Percentiles rank a stretch among this genome's conserved stretches.
Evolutionary conservation across 2,329 filamentous ascomycete genomes (phyloP).

Genomic region (Colletotrichum sidae): DNA sequence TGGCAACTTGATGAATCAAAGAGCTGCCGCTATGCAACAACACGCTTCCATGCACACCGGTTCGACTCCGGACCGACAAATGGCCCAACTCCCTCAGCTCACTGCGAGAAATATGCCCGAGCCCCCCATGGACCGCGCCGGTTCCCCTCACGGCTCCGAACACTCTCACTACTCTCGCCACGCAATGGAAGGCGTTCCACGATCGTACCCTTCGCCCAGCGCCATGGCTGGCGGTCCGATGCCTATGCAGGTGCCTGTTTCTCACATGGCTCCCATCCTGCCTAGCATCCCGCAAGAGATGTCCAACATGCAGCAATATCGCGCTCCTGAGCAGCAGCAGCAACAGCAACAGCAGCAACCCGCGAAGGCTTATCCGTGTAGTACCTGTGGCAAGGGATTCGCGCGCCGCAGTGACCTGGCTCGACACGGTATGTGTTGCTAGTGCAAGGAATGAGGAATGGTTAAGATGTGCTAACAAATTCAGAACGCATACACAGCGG

Average conservation of each 20-base stretch:
- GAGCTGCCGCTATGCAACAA: constrained; percentile 49
- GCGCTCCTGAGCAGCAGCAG: constrained; percentile 36
- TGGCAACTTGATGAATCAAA: constrained; percentile 64
- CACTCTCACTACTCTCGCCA: constrained; percentile 66
- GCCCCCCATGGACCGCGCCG: constrained; percentile 62
- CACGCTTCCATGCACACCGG: constrained; percentile 41
- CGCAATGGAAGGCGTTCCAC: constrained; percentile 56
- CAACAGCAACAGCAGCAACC: constrained; percentile 36
- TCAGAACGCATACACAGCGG: constrained; percentile 96
- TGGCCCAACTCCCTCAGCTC: constrained; percentile 43
- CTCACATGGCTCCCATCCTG: constrained; percentile 50
- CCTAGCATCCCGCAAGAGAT: constrained; percentile 52
- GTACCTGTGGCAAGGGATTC: constrained; percentile 90
- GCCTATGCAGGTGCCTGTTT: constrained; percentile 58
- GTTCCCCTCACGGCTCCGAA: constrained; percentile 70
- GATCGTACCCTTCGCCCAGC: constrained; percentile 65
- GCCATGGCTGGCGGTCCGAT: constrained; percentile 55
- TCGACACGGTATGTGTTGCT: constrained; percentile 81
- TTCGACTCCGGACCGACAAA: constrained; percentile 42
- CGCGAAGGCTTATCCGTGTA: constrained; percentile 73
- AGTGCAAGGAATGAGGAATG: background rate
- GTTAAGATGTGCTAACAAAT: constrained; percentile 40
- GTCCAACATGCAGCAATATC: constrained; percentile 41
- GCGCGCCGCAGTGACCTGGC: constrained; percentile 93
- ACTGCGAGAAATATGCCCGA: constrained; percentile 40